A percentile compares a stretch with the other conserved stretches of the same genome.
phyloP scores from a whole-genome alignment of 345 rosid genomes.

The Hypericum perforatum region DNA sequence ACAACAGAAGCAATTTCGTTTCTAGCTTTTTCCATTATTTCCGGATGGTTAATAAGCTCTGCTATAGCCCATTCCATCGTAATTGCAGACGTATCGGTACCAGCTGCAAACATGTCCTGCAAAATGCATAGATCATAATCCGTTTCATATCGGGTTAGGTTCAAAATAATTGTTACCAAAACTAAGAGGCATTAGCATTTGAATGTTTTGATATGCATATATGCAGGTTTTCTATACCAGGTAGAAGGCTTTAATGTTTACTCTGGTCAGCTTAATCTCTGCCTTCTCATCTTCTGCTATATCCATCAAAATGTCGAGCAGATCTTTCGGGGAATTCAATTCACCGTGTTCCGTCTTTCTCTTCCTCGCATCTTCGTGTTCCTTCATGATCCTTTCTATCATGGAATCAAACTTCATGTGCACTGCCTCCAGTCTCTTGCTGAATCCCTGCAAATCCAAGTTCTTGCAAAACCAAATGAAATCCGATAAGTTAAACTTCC shows the following conservation, averaged over 20 bases:
- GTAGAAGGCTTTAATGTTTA: slow-evolving; percentile 62
- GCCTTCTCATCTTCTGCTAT: slow-evolving; percentile 54
- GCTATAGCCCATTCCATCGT: slow-evolving; percentile 65
- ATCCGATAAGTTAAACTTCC: slow-evolving; percentile 50
- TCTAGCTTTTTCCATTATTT: slow-evolving; percentile 42
- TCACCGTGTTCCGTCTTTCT: slow-evolving; percentile 9
- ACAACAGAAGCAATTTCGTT: slow-evolving; percentile 46
- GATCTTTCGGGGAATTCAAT: slow-evolving; percentile 23
- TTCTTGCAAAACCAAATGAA: slow-evolving; percentile 57
- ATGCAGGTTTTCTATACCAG: slow-evolving; percentile 33
- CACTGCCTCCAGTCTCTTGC: slow-evolving; percentile 50
- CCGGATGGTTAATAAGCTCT: slow-evolving; percentile 62
- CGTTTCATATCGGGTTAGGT: too few species aligned
- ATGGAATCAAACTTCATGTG: slow-evolving; percentile 43
- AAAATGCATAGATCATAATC: neutral
- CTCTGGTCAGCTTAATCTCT: slow-evolving; percentile 53
- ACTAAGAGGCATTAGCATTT: too few species aligned
- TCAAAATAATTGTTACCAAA: neutral
- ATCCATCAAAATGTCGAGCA: slow-evolving; percentile 56
- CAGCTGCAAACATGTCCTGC: slow-evolving; percentile 46
- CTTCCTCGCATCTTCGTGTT: slow-evolving; percentile 35
- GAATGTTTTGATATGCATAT: too few species aligned
- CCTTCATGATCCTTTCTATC: slow-evolving; percentile 58
- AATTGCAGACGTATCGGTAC: slow-evolving; percentile 43
- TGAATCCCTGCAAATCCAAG: slow-evolving; percentile 52